These are phyloP conservation scores for Russula brevipes DNA, from an alignment of 768 basidiomycete species.

Conservation along the genomic window DNA sequence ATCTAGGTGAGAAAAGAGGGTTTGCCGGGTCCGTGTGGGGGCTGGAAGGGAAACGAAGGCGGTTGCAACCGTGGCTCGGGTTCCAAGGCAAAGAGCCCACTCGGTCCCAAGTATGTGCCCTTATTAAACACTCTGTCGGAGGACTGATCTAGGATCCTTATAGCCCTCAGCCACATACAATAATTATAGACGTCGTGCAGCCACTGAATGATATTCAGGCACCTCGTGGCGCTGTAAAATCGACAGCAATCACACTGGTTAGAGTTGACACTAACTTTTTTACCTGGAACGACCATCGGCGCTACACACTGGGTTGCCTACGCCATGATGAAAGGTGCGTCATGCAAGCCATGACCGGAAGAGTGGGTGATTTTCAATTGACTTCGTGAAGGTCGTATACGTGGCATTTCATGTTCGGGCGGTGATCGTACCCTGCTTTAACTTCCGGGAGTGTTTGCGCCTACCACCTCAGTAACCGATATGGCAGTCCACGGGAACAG, in stretches of 20 bases:
- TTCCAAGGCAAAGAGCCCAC: constrained; percentile 43
- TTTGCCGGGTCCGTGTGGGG: constrained; percentile 57
- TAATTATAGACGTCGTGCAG: constrained; percentile 72
- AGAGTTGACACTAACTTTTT: constrained; percentile 81
- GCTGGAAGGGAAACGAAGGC: constrained; percentile 34
- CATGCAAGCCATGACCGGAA: background rate
- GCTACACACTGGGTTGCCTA: constrained; percentile 92
- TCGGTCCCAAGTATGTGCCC: constrained; percentile 52
- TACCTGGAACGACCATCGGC: constrained; percentile 81
- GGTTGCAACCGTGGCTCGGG: constrained; percentile 38
- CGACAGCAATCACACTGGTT: constrained; percentile 86
- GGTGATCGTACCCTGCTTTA: constrained; percentile 85
- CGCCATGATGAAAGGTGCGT: constrained; percentile 77
- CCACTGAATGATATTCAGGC: constrained; percentile 71
- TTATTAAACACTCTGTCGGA: background rate
- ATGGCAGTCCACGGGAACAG: constrained; percentile 84
- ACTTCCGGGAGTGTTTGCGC: constrained; percentile 55
- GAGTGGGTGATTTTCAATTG: background rate
- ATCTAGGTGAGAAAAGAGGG: constrained; percentile 57
- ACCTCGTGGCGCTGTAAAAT: constrained; percentile 69
- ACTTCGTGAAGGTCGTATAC: constrained; percentile 56
- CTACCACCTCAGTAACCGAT: constrained; percentile 63
- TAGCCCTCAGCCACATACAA: constrained; percentile 60
- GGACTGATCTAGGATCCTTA: background rate
- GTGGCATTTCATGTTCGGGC: constrained; percentile 82